phyloP scores from a whole-genome alignment of 306 rosid species.

The Trifolium pratense region DNA sequence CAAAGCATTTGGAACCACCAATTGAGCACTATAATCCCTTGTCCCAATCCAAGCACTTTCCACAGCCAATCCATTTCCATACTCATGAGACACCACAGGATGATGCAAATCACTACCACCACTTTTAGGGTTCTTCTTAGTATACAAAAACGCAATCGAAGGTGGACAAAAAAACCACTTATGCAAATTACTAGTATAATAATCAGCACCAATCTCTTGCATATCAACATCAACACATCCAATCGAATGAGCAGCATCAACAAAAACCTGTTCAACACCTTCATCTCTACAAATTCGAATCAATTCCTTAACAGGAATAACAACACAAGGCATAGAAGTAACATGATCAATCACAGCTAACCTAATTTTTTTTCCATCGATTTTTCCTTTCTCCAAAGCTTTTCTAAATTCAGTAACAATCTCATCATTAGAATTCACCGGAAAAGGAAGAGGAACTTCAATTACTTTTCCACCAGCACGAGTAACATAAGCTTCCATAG shows the following conservation, averaged over 20 bases:
- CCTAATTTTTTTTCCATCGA: constrained; percentile 74
- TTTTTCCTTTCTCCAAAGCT: constrained; percentile 74
- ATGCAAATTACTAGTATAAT: constrained; percentile 91
- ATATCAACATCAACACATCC: constrained; percentile 87
- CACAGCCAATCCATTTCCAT: constrained; percentile 87
- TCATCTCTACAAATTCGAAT: constrained; percentile 91
- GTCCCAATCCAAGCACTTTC: constrained; percentile 99
- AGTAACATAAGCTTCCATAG: constrained; percentile 83
- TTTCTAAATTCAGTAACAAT: constrained; percentile 70
- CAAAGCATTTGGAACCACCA: constrained; percentile 78
- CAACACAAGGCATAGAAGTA: constrained; percentile 95
- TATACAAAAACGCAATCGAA: constrained; percentile 77
- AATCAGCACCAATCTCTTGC: constrained; percentile 94
- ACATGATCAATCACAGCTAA: constrained; percentile 94
- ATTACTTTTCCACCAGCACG: constrained; percentile 88
- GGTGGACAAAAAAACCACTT: constrained; percentile 99
- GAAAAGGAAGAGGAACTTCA: constrained; percentile 89
- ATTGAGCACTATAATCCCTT: constrained; percentile 89
- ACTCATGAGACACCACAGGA: constrained; percentile 95
- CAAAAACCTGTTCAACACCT: constrained; percentile 89
- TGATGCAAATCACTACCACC: constrained; percentile 68
- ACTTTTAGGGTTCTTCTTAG: constrained; percentile 48
- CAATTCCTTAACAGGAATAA: constrained; percentile 80
- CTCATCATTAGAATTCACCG: constrained; percentile 71
- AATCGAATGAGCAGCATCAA: constrained; percentile 95